These are phyloP conservation scores for Castanea mollissima DNA, from an alignment of 306 rosid species.

Conservation along the genomic window DNA sequence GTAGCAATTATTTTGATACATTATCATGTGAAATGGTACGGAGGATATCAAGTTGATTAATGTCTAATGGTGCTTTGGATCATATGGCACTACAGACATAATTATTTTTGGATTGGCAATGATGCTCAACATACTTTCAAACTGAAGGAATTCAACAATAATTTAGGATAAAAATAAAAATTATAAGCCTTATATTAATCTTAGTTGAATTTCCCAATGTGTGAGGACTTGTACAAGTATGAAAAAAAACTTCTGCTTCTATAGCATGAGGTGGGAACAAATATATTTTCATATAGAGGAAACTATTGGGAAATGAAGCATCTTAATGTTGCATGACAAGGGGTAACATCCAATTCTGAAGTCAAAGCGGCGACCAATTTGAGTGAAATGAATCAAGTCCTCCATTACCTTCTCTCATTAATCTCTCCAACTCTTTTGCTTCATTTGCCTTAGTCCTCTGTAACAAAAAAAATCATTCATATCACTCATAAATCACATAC, in stretches of 20 bases:
- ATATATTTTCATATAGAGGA: conserved; percentile 33
- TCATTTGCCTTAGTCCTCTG: conserved; percentile 79
- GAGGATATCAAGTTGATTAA: neutral
- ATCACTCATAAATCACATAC: conserved; percentile 13
- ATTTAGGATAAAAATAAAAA: conserved; percentile 4
- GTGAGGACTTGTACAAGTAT: conserved; percentile 53
- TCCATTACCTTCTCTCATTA: conserved; percentile 69
- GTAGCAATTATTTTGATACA: too few relatives aligned
- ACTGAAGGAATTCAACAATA: neutral
- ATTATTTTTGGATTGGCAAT: neutral
- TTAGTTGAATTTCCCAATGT: conserved; percentile 33
- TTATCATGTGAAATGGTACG: too few relatives aligned
- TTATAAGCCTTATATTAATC: conserved; percentile 36
- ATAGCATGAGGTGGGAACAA: conserved; percentile 46
- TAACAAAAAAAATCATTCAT: conserved; percentile 14
- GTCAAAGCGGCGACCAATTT: conserved; percentile 77
- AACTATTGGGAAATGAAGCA: conserved; percentile 27
- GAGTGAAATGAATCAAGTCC: conserved; percentile 63
- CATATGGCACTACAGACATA: neutral
- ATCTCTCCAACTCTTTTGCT: conserved; percentile 62
- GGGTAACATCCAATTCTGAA: conserved; percentile 49
- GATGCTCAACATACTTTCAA: neutral
- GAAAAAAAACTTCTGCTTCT: conserved; percentile 44
- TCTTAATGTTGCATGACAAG: conserved; percentile 47
- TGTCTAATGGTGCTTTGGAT: conserved; percentile 7